A percentile compares a stretch with the other conserved stretches of the same genome.
Evolutionary conservation across 768 basidiomycete genomes (phyloP).

Genomic region (Coprinopsis strossmayeri): DNA sequence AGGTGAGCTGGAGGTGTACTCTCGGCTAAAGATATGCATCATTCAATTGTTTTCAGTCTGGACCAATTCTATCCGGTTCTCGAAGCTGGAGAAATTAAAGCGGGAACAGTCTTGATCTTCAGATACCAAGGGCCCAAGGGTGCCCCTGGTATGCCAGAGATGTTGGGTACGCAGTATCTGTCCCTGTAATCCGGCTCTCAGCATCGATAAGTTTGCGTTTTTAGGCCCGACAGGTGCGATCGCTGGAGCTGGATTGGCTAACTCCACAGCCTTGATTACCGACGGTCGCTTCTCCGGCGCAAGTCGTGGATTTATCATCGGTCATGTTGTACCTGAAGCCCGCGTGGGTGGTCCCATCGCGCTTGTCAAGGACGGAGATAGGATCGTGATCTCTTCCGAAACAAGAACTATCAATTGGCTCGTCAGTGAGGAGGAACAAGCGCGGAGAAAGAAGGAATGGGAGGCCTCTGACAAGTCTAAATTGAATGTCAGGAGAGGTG

Average conservation of each 20-base stretch:
- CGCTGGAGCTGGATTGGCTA: conserved; percentile 76
- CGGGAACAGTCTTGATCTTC: conserved; percentile 74
- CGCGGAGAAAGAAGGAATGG: conserved; percentile 59
- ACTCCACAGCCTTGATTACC: conserved; percentile 76
- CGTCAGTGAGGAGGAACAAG: conserved; percentile 62
- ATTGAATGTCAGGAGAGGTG: conserved; percentile 65
- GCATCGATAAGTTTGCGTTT: not conserved
- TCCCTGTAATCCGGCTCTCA: not conserved
- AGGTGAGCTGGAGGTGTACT: conserved; percentile 37
- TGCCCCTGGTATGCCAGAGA: conserved; percentile 90
- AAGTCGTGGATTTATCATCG: conserved; percentile 49
- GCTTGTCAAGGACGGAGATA: conserved; percentile 78
- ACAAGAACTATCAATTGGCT: conserved; percentile 65
- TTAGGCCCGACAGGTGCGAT: conserved; percentile 76
- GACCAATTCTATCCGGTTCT: conserved; percentile 71
- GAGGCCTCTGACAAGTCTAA: conserved; percentile 55
- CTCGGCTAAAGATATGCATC: too few species aligned
- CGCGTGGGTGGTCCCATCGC: conserved; percentile 83
- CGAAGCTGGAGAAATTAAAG: conserved; percentile 65
- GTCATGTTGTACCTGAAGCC: conserved; percentile 56
- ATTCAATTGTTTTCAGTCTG: conserved; percentile 43
- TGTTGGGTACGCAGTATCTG: conserved; percentile 28
- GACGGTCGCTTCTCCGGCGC: conserved; percentile 90
- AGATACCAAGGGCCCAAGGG: conserved; percentile 89
- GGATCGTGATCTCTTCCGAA: conserved; percentile 66